phyloP scores from a whole-genome alignment of 1,139 yeast genomes.

The Blastobotrys illinoisensis region DNA sequence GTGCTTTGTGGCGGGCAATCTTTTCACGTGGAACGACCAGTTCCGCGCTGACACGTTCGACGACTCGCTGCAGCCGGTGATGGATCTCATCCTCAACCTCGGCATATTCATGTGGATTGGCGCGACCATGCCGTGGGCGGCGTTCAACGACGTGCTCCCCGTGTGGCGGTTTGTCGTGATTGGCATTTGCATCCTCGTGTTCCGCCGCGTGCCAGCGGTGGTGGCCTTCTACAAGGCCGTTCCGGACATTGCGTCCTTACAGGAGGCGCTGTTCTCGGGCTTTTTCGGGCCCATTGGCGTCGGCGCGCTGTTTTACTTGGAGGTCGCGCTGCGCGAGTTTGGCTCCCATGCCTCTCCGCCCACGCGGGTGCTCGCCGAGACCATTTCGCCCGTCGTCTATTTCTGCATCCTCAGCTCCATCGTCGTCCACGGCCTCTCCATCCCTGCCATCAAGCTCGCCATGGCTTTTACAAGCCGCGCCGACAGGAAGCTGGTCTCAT shows the following conservation, averaged over 20 bases:
- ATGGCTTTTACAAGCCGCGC: too few relatives aligned
- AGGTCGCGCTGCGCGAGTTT: conserved; percentile 23
- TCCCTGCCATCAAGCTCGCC: conserved; percentile 17
- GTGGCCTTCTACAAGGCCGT: conserved; percentile 32
- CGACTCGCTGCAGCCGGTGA: conserved; percentile 29
- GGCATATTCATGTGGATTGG: conserved; percentile 36
- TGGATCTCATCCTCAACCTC: conserved; percentile 34
- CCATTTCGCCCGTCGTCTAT: conserved; percentile 26
- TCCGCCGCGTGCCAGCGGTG: conserved; percentile 36
- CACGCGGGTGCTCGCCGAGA: conserved; percentile 15
- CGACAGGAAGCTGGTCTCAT: too few relatives aligned
- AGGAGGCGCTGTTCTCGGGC: conserved; percentile 40
- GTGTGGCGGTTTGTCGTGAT: conserved; percentile 34
- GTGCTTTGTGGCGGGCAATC: conserved; percentile 34
- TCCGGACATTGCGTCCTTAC: conserved; percentile 35
- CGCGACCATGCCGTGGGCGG: conserved; percentile 35
- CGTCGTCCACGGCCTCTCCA: conserved; percentile 30
- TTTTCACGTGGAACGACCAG: conserved; percentile 34
- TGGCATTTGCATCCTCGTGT: conserved; percentile 30
- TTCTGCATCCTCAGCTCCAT: conserved; percentile 27
- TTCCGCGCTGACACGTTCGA: conserved; percentile 29
- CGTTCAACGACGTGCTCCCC: conserved; percentile 23
- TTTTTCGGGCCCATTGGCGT: conserved; percentile 45
- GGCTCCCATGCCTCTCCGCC: conserved; percentile 11
- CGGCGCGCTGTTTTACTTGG: conserved; percentile 36